phyloP scores from a whole-genome alignment of 805 yeast species.

The Kluyveromyces wickerhamii region DNA sequence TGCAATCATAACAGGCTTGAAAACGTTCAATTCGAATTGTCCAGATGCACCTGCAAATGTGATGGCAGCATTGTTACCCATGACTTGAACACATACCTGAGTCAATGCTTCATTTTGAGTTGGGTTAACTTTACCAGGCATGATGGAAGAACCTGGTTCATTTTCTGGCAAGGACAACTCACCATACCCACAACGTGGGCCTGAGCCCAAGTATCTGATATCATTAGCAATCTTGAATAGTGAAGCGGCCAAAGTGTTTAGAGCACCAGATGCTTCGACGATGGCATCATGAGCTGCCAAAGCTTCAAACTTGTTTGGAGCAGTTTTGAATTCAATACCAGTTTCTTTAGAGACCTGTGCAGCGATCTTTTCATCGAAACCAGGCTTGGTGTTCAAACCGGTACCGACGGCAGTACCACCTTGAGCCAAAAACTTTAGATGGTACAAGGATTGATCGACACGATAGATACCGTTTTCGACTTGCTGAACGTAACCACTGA shows the following conservation, averaged over 20 bases:
- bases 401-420: conserved; percentile 99
- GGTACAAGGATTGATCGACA: conserved; percentile 68
- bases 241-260: conserved; percentile 90
- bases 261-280: conserved; percentile 95
- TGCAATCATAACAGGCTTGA: conserved; percentile 92
- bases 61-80: conserved; percentile 92
- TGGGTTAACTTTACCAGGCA: conserved; percentile 99
- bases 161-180: conserved; percentile 93
- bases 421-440: conserved; percentile 81
- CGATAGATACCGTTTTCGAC: conserved; percentile 83
- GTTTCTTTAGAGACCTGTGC: conserved; percentile 77
- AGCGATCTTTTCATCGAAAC: conserved; percentile 84
- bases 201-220: conserved; percentile 95
- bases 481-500: conserved; percentile 94
- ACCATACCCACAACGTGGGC: conserved; percentile 99
- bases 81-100: conserved; percentile 96
- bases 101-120: conserved; percentile 98
- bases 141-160: conserved; percentile 98
- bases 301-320: conserved; percentile 98
- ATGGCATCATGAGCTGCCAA: conserved; percentile 98
- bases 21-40: conserved; percentile 95
- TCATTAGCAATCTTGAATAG: conserved; percentile 96
- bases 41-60: conserved; percentile 98
- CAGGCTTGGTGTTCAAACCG: conserved; percentile 89
- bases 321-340: conserved; percentile 83